These are phyloP conservation scores for Plasmopara halstedii DNA, from an alignment of 352 stramenopile genomes.

Conservation along the genomic window DNA sequence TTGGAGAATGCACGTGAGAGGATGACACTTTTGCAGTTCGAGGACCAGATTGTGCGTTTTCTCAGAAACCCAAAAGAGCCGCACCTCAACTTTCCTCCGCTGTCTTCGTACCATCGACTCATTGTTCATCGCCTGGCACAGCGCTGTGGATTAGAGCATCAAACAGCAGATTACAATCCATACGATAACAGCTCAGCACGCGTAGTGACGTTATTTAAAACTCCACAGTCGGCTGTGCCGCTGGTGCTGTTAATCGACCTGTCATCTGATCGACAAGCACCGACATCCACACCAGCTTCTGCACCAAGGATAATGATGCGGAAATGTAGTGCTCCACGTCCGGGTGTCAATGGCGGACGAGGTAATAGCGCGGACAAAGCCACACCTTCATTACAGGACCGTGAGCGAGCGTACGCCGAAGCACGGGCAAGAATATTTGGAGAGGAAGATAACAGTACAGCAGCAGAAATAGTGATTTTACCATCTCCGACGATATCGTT, in stretches of 20 bases:
- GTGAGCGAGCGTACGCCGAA: conserved; percentile 91
- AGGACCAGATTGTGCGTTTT: conserved; percentile 84
- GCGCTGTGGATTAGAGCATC: conserved; percentile 87
- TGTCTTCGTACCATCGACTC: conserved; percentile 84
- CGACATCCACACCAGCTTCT: conserved; percentile 53
- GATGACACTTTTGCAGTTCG: conserved; percentile 77
- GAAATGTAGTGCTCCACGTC: conserved; percentile 36
- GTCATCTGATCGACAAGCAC: conserved; percentile 58
- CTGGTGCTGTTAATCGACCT: conserved; percentile 85
- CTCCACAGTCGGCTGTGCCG: conserved; percentile 64
- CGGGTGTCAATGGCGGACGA: conserved; percentile 33
- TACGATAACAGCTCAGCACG: conserved; percentile 65
- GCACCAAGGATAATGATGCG: conserved; percentile 92
- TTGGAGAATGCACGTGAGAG: conserved; percentile 78
- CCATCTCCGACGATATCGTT: conserved; percentile 16
- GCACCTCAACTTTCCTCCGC: conserved; percentile 70
- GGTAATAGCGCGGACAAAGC: conserved; percentile 44
- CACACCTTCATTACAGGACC: conserved; percentile 83
- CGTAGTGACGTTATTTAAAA: conserved; percentile 88
- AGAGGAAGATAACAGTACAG: conserved; percentile 30
- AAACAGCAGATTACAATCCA: conserved; percentile 69
- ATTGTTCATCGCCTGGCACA: conserved; percentile 91
- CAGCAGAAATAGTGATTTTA: conserved; percentile 17
- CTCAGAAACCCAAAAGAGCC: conserved; percentile 47
- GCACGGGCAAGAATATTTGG: conserved; percentile 92